Evolutionary conservation across 2,329 filamentous ascomycete genomes (phyloP).

Genomic region (Arthrobotrys sinensis): DNA sequence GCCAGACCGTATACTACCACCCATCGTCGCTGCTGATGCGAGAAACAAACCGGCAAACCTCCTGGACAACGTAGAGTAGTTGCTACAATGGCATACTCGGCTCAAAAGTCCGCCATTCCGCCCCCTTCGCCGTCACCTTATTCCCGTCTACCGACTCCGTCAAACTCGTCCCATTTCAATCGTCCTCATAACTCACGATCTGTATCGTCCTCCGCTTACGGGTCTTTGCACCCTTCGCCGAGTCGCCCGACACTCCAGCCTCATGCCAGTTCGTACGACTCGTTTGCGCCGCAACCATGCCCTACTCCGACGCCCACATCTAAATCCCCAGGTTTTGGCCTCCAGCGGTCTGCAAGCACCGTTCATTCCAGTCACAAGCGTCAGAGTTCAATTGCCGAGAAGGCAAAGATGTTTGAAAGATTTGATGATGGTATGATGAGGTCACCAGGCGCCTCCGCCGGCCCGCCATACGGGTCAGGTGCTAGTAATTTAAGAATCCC

Average conservation of each 20-base stretch:
- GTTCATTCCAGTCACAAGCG: conserved; percentile 39
- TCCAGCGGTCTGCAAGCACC: conserved; percentile 41
- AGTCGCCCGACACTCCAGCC: conserved; percentile 50
- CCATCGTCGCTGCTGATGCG: conserved; percentile 39
- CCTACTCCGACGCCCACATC: conserved; percentile 35
- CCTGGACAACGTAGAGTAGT: conserved; percentile 33
- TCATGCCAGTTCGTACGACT: conserved; percentile 47
- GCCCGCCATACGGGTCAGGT: conserved; percentile 21
- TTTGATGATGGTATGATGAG: conserved; percentile 39
- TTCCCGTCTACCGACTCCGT: conserved; percentile 52
- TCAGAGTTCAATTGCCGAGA: conserved; percentile 51
- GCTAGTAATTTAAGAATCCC: conserved; percentile 26
- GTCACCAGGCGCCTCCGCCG: conserved; percentile 26
- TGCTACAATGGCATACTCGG: conserved; percentile 54
- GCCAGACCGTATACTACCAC: not conserved
- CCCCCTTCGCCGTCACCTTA: conserved; percentile 57
- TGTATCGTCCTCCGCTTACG: conserved; percentile 43
- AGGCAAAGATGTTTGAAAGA: conserved; percentile 46
- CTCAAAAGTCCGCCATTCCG: conserved; percentile 56
- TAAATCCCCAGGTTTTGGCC: conserved; percentile 43
- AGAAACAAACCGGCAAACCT: conserved; percentile 20
- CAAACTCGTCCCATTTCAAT: conserved; percentile 40
- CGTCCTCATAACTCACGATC: conserved; percentile 48
- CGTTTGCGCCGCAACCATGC: conserved; percentile 49
- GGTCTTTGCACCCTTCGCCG: conserved; percentile 51